A percentile compares a stretch with the other conserved stretches of the same genome.
Conservation (phyloP, 1,284 basidiomycete genomes). For the Phylloboletellus chloephorus region DNA sequence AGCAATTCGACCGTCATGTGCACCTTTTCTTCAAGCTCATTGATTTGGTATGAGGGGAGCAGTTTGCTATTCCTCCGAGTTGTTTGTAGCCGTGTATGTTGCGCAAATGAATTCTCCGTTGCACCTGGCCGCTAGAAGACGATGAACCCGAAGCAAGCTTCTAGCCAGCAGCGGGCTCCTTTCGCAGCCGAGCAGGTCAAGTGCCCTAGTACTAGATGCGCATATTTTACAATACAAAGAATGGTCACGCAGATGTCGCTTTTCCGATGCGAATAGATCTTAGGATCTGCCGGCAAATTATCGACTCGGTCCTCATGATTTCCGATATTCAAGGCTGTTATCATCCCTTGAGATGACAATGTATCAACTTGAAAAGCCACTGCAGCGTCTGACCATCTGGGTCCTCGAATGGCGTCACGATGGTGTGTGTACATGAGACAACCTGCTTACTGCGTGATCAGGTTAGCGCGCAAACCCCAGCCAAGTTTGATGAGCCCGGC, state of each 20-base stretch:
- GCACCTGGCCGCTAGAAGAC: too few species aligned
- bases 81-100: conserved; percentile 17
- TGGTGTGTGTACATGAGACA: conserved; percentile 29
- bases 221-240: too few species aligned
- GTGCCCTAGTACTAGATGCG: too few species aligned
- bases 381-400: conserved; percentile 32
- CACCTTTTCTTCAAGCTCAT: conserved; percentile 35
- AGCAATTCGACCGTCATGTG: background rate
- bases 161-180: too few species aligned
- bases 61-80: conserved; percentile 5
- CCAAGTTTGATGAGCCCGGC: too few species aligned
- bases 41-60: conserved; percentile 1
- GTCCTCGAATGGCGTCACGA: too few species aligned
- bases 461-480: too few species aligned
- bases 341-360: conserved; percentile 37
- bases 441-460: conserved; percentile 5
- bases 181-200: too few species aligned
- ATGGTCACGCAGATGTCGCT: too few species aligned
- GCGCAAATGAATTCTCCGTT: background rate
- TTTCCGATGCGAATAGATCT: background rate
- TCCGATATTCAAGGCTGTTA: conserved; percentile 32
- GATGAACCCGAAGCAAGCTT: too few species aligned
- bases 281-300: background rate
- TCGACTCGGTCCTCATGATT: background rate
- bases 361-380: conserved; percentile 39